phyloP scores from a whole-genome alignment of 768 basidiomycete genomes.

The Hydnomerulius pinastri region DNA sequence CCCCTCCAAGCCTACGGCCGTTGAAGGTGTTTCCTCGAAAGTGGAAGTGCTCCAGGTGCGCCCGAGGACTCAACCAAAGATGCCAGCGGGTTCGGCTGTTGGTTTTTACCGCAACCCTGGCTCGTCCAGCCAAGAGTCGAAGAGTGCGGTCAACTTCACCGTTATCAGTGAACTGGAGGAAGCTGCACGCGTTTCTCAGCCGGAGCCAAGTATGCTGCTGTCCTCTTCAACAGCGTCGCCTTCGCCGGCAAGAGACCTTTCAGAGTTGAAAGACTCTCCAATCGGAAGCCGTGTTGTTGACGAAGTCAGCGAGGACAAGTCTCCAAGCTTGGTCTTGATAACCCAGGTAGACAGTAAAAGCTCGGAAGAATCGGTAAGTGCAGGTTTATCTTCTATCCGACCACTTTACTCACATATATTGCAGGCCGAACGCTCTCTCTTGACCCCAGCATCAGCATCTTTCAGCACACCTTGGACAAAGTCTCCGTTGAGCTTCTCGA shows the following conservation, averaged over 20 bases:
- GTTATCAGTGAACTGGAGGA: constrained; percentile 76
- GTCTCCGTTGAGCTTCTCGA: constrained; percentile 49
- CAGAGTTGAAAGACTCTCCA: constrained; percentile 8
- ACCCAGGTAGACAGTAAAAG: constrained; percentile 47
- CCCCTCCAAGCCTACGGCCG: constrained; percentile 31
- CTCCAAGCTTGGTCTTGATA: constrained; percentile 23
- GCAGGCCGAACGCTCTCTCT: constrained; percentile 46
- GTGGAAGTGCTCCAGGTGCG: constrained; percentile 36
- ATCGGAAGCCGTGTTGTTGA: constrained; percentile 12
- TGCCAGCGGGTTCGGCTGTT: constrained; percentile 71
- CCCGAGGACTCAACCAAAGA: constrained; percentile 61
- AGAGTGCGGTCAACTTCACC: constrained; percentile 67
- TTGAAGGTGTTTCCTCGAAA: constrained; percentile 34
- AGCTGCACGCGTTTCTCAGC: constrained; percentile 5
- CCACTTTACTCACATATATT: constrained; percentile 14
- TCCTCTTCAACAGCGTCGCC: constrained; percentile 20
- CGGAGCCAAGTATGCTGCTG: constrained; percentile 25
- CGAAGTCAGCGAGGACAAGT: constrained; percentile 13
- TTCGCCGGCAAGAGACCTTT: constrained; percentile 8
- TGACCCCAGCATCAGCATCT: constrained; percentile 46
- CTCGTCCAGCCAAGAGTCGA: constrained; percentile 49
- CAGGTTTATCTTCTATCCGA: background rate
- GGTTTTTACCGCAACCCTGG: constrained; percentile 72
- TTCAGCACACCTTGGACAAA: constrained; percentile 53
- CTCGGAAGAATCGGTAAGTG: constrained; percentile 57